Percentiles rank a stretch among this genome's conserved stretches.
phyloP scores from a whole-genome alignment of 1,284 basidiomycete genomes.

The Apiotrichum gamsii region DNA sequence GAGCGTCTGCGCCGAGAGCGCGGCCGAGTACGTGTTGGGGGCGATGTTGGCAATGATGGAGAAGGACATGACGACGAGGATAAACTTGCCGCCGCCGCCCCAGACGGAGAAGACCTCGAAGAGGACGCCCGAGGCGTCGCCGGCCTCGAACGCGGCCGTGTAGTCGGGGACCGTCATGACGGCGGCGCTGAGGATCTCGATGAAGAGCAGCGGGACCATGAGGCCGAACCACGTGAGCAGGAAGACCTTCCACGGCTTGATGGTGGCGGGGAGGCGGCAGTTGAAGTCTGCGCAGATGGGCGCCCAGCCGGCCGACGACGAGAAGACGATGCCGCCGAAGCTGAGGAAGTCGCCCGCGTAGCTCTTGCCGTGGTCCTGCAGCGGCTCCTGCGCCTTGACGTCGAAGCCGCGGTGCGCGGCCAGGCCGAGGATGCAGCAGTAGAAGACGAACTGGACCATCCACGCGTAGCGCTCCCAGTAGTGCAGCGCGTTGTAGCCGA shows the following conservation, averaged over 20 bases:
- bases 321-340: slow-evolving; percentile 58
- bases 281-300: slow-evolving; percentile 52
- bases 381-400: slow-evolving; percentile 49
- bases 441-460: slow-evolving; percentile 55
- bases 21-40: slow-evolving; percentile 57
- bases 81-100: slow-evolving; percentile 49
- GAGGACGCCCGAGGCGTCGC: slow-evolving; percentile 52
- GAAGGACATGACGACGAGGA: slow-evolving; percentile 57
- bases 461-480: slow-evolving; percentile 60
- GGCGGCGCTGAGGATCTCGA: slow-evolving; percentile 53
- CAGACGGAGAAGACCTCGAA: slow-evolving; percentile 33
- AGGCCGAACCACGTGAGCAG: slow-evolving; percentile 56
- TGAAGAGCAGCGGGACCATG: slow-evolving; percentile 51
- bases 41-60: slow-evolving; percentile 58
- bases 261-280: slow-evolving; percentile 52
- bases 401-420: slow-evolving; percentile 54
- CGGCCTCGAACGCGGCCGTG: slow-evolving; percentile 50
- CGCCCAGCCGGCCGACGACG: slow-evolving; percentile 51
- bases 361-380: slow-evolving; percentile 52
- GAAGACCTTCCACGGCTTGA: slow-evolving; percentile 53
- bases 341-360: slow-evolving; percentile 50
- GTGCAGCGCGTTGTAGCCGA: slow-evolving; percentile 54
- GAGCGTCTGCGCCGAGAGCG: slow-evolving; percentile 56
- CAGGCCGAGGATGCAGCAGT: slow-evolving; percentile 54
- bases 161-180: slow-evolving; percentile 57